A percentile compares a stretch with the other conserved stretches of the same genome.
phyloP scores from a whole-genome alignment of 2,329 filamentous ascomycete species.

The Phoma herbarum region DNA sequence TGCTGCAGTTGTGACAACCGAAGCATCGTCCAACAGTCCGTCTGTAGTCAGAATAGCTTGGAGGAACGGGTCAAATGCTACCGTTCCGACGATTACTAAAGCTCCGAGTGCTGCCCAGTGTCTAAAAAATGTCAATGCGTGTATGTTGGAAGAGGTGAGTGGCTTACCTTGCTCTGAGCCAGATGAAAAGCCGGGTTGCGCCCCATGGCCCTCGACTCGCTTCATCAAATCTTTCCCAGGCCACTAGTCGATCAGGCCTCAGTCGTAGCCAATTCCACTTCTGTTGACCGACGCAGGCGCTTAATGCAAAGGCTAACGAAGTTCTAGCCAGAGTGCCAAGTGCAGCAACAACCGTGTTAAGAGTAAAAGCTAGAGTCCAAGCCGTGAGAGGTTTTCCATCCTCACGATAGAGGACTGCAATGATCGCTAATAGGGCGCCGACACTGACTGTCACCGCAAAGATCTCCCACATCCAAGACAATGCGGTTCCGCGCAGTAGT shows the following conservation, averaged over 20 bases:
- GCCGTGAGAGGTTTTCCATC: neutral
- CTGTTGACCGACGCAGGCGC: constrained; percentile 25
- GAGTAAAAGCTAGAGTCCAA: neutral
- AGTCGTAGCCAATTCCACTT: constrained; percentile 25
- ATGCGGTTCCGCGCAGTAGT: neutral
- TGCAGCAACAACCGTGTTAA: constrained; percentile 22
- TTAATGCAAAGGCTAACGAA: constrained; percentile 23
- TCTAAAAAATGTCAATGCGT: too few relatives aligned
- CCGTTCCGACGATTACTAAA: constrained; percentile 6
- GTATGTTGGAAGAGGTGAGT: too few relatives aligned
- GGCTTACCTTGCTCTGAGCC: constrained; percentile 14
- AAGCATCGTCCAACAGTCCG: neutral
- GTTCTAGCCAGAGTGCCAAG: constrained; percentile 23
- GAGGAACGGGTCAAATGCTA: constrained; percentile 24
- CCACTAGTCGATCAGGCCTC: constrained; percentile 5
- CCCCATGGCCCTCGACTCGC: constrained; percentile 27
- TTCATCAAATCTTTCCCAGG: constrained; percentile 29
- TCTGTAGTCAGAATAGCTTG: neutral
- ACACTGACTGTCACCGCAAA: neutral
- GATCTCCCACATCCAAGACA: constrained; percentile 5
- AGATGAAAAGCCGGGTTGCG: constrained; percentile 18
- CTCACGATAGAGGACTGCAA: neutral
- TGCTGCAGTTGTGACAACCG: too few relatives aligned
- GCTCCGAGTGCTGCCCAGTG: constrained; percentile 23
- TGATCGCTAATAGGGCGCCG: constrained; percentile 1